Percentiles rank a stretch among this genome's conserved stretches.
Evolutionary conservation across 805 yeast species (phyloP).

Genomic region (Spathaspora arborariae): DNA sequence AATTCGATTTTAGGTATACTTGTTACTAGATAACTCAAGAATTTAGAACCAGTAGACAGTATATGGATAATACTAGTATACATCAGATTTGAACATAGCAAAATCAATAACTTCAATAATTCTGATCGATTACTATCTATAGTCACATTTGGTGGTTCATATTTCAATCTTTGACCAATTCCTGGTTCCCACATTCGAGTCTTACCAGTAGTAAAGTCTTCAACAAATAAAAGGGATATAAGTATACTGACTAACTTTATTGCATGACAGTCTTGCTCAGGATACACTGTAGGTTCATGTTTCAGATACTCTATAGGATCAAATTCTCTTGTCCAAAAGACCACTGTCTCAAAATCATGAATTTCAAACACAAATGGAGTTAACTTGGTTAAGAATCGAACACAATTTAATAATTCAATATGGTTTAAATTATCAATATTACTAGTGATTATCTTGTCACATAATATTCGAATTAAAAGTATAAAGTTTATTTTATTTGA

Average conservation of each 20-base stretch:
- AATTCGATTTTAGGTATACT: constrained; percentile 46
- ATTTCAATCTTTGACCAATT: constrained; percentile 46
- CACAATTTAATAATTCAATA: constrained; percentile 49
- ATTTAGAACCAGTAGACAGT: constrained; percentile 55
- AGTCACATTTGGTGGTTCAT: constrained; percentile 20
- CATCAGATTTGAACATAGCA: constrained; percentile 58
- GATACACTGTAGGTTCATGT: background rate
- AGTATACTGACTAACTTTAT: constrained; percentile 14
- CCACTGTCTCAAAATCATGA: constrained; percentile 23
- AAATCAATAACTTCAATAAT: constrained; percentile 55
- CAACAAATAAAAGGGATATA: constrained; percentile 49
- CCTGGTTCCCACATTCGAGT: constrained; percentile 77
- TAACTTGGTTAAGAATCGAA: constrained; percentile 60
- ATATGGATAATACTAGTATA: constrained; percentile 43
- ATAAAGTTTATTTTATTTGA: constrained; percentile 56
- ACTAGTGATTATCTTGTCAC: constrained; percentile 17
- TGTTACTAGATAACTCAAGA: constrained; percentile 51
- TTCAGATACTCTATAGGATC: constrained; percentile 7
- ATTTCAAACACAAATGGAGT: constrained; percentile 68
- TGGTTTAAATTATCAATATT: background rate
- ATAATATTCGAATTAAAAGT: constrained; percentile 40
- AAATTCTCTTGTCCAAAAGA: constrained; percentile 18
- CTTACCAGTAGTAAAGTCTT: constrained; percentile 45
- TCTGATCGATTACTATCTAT: constrained; percentile 67
- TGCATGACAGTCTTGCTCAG: constrained; percentile 6